These are phyloP conservation scores for Boletus tylopilopsis DNA, from an alignment of 768 basidiomycete species.

Conservation along the genomic window DNA sequence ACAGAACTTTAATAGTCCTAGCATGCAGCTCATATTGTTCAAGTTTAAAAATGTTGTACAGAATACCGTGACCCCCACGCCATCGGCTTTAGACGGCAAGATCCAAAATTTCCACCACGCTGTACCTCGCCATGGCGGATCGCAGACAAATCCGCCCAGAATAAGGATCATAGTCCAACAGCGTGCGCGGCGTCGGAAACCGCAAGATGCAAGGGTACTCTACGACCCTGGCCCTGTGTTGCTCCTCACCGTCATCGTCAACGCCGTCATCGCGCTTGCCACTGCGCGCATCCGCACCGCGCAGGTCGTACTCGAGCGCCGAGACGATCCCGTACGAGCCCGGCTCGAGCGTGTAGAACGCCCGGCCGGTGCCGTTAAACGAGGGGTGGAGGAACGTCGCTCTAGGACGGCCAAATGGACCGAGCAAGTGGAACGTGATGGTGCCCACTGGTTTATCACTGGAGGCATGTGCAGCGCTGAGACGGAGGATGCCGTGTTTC, in stretches of 20 bases:
- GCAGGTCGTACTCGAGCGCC: conserved; percentile 14
- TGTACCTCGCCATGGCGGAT: not conserved
- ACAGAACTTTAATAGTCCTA: no score
- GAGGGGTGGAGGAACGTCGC: not conserved
- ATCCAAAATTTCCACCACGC: conserved; percentile 14
- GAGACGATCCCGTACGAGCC: not conserved
- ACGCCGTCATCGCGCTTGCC: not conserved
- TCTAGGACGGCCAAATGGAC: not conserved
- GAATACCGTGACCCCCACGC: not conserved
- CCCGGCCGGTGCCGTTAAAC: conserved; percentile 13
- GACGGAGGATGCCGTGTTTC: conserved; percentile 9
- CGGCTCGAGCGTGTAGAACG: not conserved
- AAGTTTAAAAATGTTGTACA: no score
- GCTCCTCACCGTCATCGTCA: not conserved
- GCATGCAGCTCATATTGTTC: no score
- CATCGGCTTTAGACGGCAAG: conserved; percentile 1
- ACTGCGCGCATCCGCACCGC: no score
- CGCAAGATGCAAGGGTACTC: conserved; percentile 7
- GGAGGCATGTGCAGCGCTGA: not conserved
- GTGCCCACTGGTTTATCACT: not conserved
- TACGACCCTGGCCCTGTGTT: not conserved
- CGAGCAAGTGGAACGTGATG: conserved; percentile 6
- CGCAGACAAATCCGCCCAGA: conserved; percentile 15
- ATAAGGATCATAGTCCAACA: conserved; percentile 23
- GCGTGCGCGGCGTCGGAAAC: not conserved